phyloP scores from a whole-genome alignment of 768 basidiomycete species.

The Pleurotus cornucopiae region DNA sequence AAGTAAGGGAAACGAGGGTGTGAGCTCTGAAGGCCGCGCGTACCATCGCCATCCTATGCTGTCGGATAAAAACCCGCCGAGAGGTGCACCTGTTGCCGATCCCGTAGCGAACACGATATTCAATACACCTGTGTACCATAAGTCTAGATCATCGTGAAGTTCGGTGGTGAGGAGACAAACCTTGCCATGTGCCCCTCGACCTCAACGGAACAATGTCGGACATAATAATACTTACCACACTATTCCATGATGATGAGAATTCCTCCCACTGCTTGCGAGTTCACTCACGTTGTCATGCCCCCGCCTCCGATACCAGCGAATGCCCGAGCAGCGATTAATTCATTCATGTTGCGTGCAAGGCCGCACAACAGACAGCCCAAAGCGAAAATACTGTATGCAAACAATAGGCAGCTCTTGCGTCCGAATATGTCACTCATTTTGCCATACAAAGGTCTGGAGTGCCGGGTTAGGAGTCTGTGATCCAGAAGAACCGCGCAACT shows the following conservation, averaged over 20 bases:
- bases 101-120: slow-evolving; percentile 60
- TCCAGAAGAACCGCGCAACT: slow-evolving; percentile 12
- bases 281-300: slow-evolving; percentile 56
- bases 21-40: not conserved
- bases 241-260: slow-evolving; percentile 15
- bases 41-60: slow-evolving; percentile 68
- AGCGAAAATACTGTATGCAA: slow-evolving; percentile 50
- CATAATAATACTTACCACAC: slow-evolving; percentile 60
- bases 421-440: slow-evolving; percentile 68
- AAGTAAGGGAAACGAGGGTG: not conserved
- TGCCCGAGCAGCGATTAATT: slow-evolving; percentile 49
- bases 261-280: no score
- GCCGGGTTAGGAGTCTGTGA: not conserved
- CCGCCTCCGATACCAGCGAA: slow-evolving; percentile 59
- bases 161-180: slow-evolving; percentile 18
- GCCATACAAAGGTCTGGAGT: slow-evolving; percentile 52
- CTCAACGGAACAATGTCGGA: slow-evolving; percentile 63
- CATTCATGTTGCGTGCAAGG: slow-evolving; percentile 46
- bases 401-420: slow-evolving; percentile 51
- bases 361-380: slow-evolving; percentile 53
- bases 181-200: slow-evolving; percentile 69
- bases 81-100: slow-evolving; percentile 54
- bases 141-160: not conserved
- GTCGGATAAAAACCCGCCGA: slow-evolving; percentile 61
- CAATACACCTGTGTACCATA: slow-evolving; percentile 35